Evolutionary conservation across 176 grass and related monocot species (phyloP), one percentile per base, ranked within the genome.

Genomic region (Aegilops longissima): DNA sequence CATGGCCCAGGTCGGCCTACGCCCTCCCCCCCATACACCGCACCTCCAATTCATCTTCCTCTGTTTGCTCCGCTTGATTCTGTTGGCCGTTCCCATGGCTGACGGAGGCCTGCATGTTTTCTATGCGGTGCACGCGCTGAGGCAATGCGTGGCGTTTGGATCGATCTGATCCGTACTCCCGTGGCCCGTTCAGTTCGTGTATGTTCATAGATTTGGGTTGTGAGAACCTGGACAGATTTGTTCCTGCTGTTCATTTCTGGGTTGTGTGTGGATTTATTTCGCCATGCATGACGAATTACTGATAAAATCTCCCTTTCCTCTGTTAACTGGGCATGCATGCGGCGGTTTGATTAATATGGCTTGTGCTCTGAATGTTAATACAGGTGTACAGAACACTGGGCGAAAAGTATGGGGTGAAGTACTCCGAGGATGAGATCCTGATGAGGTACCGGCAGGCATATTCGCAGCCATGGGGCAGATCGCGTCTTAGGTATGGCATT

Each of bases 381-480:
- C 63, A 98, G 97, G 95, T 99, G 12, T 99, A 99, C 82, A 92
- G 73, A 79, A 83, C 83, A 14, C 87, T 99, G 4, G 97, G 97
- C 12, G 85, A 96, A 34, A 99, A 99, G 85, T 99, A 99, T 25
- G 97, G 97, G 23, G 97, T 99, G 72, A 51, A 87, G 33, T 99
- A 94, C 52, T 96, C 92, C 0, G 96, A 98, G 84, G 82, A 90
- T 83, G 97, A 99, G 87, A 99, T 99, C 61, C 82, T 99, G 78
- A 83, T 62, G 75, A 84, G 94, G 40, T 99, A 99, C 79, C 71
- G 94, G 0, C 51, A 80, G 85, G 92, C 92, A 0, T 96, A 99
- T 72, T 80, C 90, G 31, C 92, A 94, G 31, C 97, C 97, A 21
- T 99, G 97, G 97, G 97, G 90, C 35, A 89, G 85, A 94, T 99